Evolutionary conservation across 176 grass and related monocot genomes (phyloP).

Genomic region (Ampelocalamus luodianensis): DNA sequence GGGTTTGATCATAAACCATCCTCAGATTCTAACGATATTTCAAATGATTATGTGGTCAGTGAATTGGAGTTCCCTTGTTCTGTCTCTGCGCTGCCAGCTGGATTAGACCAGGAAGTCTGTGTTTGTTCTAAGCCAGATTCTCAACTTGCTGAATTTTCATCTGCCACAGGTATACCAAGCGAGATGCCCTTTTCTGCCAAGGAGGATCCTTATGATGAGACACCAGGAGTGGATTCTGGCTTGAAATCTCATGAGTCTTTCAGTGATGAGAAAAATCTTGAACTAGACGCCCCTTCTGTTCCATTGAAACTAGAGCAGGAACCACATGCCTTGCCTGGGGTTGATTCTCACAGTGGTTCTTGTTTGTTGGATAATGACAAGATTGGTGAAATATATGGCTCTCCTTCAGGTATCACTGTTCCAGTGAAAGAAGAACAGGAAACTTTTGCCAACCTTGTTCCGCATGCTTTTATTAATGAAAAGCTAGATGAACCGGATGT

Average conservation of each 20-base stretch:
- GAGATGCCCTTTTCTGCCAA: slow-evolving; percentile 17
- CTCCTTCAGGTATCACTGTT: slow-evolving; percentile 36
- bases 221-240: slow-evolving; percentile 36
- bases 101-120: slow-evolving; percentile 38
- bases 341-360: slow-evolving; percentile 30
- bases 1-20: slow-evolving; percentile 42
- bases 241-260: slow-evolving; percentile 40
- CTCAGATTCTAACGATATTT: slow-evolving; percentile 44
- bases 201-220: slow-evolving; percentile 22
- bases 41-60: slow-evolving; percentile 37
- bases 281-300: slow-evolving; percentile 41
- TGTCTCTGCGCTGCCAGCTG: slow-evolving; percentile 5
- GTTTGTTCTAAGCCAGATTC: slow-evolving; percentile 21
- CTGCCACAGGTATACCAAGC: slow-evolving; percentile 16
- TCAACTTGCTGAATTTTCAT: slow-evolving; percentile 31
- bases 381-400: slow-evolving; percentile 14
- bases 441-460: slow-evolving; percentile 4
- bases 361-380: slow-evolving; percentile 35
- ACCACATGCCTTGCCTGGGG: slow-evolving; percentile 25
- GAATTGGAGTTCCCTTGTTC: slow-evolving; percentile 28
- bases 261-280: slow-evolving; percentile 42
- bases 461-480: slow-evolving; percentile 31
- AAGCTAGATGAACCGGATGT: slow-evolving; percentile 33
- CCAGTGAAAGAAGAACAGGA: slow-evolving; percentile 42
- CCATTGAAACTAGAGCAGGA: slow-evolving; percentile 39